These are phyloP conservation scores for Geotrichum citri-aurantii DNA, from an alignment of 1,139 yeast genomes.

Conservation along the genomic window DNA sequence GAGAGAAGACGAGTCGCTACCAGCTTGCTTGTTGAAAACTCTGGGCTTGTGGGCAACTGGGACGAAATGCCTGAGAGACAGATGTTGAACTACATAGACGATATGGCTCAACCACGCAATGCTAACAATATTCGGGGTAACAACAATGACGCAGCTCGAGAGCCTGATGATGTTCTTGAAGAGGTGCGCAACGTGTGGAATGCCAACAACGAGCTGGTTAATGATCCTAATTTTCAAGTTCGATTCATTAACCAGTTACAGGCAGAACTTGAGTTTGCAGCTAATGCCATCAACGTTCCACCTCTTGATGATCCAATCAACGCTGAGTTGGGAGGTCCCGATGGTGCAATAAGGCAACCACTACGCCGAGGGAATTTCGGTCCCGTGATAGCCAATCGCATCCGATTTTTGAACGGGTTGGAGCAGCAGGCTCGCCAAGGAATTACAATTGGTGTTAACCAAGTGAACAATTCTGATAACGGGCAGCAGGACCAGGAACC, in stretches of 20 bases:
- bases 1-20: slow-evolving; percentile 32
- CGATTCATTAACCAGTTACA: neutral
- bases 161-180: neutral
- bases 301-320: neutral
- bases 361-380: neutral
- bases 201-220: neutral
- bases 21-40: neutral
- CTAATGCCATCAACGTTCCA: neutral
- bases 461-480: neutral
- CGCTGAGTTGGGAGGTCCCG: neutral
- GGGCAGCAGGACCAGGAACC: neutral
- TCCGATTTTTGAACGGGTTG: neutral
- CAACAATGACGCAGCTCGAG: neutral
- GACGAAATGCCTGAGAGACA: neutral
- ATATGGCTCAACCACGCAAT: slow-evolving; percentile 32
- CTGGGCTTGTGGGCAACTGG: neutral
- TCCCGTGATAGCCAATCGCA: neutral
- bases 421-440: neutral
- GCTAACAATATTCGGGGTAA: slow-evolving; percentile 24
- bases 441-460: neutral
- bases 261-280: neutral
- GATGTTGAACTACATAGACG: neutral
- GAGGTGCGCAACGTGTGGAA: neutral
- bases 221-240: neutral
- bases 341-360: neutral